phyloP scores from a whole-genome alignment of 2,329 filamentous ascomycete genomes.

The Cladosporium sphaerospermum region DNA sequence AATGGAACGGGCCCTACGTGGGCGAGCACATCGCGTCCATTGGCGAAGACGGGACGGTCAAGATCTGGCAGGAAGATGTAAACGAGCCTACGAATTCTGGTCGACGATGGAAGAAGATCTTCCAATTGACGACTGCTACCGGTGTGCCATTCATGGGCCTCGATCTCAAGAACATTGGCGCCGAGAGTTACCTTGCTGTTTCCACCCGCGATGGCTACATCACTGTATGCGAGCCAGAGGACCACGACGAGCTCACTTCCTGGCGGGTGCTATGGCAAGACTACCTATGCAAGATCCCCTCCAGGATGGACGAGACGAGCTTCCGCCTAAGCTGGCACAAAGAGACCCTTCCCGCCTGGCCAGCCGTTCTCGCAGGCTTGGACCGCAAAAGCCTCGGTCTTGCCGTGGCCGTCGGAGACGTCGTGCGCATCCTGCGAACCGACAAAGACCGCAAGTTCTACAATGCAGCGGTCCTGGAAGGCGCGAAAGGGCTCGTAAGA shows the following conservation, averaged over 20 bases:
- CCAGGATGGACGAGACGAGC: constrained; percentile 75
- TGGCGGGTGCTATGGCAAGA: constrained; percentile 73
- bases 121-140: constrained; percentile 59
- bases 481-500: constrained; percentile 66
- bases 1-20: constrained; percentile 87
- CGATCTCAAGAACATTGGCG: constrained; percentile 77
- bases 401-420: constrained; percentile 79
- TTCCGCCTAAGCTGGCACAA: constrained; percentile 87
- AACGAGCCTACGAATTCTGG: constrained; percentile 67
- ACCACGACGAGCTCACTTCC: constrained; percentile 71
- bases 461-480: constrained; percentile 67
- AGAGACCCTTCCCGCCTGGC: constrained; percentile 73
- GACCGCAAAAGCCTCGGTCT: constrained; percentile 71
- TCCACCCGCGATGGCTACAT: constrained; percentile 77
- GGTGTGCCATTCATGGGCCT: constrained; percentile 69
- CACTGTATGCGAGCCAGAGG: constrained; percentile 76
- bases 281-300: constrained; percentile 62
- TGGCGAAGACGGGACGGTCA: constrained; percentile 82
- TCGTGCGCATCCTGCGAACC: constrained; percentile 77
- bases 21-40: constrained; percentile 85
- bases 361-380: constrained; percentile 72
- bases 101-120: constrained; percentile 70
- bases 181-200: constrained; percentile 78
- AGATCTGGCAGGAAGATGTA: constrained; percentile 87
- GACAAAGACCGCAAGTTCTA: constrained; percentile 73